Evolutionary conservation across 2,329 filamentous ascomycete species (phyloP), one percentile per base, ranked within the genome.

Genomic region (Calonectria henricotiae): DNA sequence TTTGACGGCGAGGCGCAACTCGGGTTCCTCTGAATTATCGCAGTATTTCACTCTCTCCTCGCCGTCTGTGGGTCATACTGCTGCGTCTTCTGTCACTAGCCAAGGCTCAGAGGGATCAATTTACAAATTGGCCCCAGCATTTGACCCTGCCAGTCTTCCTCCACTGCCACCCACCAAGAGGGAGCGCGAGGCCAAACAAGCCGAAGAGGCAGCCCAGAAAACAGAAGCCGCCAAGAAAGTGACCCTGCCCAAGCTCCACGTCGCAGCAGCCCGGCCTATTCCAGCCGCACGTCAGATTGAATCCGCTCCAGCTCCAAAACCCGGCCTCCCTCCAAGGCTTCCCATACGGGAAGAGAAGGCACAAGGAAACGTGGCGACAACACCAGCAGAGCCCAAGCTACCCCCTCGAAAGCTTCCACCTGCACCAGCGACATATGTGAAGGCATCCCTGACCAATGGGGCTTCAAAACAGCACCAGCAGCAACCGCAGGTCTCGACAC

Each of bases 1-100:
- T 15, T 78, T 86, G 39, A 79, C 79, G 25, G 80, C 80, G 5
- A 85, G 89, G 27, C 85, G 88, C 66, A 87, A 84, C 60, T 92
- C 90, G 20, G 86, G 87, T 47, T 88, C 89, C 0, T 92, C 90
- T 2, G 88, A 89, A 35, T 75, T 86, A 13, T 91, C 89, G 2
- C 82, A 87, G 68, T 81, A 85, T 44, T 91, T 89, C 7, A 84
- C 83, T 12, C 76, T 88, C 17, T 91, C 90, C 4, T 85, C 83
- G 1, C 78, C 88, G 25, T 90, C 89, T 1, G 73, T 88, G 47
- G 85, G 83, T 39, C 82, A 82, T 6, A 81, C 82, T 3, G 76
- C 80, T 3, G 76, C 80, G 32, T 86, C 85, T 9, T 88, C 88
- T 2, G 83, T 82, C 25, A 85, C 87, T 0, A 90, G 86, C 74